These are phyloP conservation scores for Arctium minus DNA, from an alignment of 129 eudicot species.

Conservation along the genomic window DNA sequence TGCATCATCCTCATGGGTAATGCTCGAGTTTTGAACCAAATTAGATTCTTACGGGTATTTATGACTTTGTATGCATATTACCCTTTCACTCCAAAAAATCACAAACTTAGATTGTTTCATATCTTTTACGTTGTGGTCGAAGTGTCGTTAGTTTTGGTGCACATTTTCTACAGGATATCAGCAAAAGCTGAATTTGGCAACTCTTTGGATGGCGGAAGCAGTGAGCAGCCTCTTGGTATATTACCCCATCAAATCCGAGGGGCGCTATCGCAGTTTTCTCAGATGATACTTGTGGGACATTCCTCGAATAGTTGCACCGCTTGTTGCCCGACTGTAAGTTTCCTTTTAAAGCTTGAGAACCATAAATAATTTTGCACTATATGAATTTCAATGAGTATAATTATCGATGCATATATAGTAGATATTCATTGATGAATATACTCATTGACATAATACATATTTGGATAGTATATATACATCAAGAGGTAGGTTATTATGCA, in stretches of 20 bases:
- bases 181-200: slow-evolving; percentile 78
- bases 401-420: background rate
- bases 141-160: background rate
- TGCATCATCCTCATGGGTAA: slow-evolving; percentile 95
- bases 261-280: slow-evolving; percentile 79
- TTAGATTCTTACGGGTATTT: background rate
- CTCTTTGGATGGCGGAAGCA: slow-evolving; percentile 40
- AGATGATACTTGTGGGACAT: slow-evolving; percentile 91
- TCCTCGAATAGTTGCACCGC: slow-evolving; percentile 90
- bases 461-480: background rate
- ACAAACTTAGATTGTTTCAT: background rate
- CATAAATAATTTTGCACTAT: background rate
- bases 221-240: slow-evolving; percentile 89
- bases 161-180: slow-evolving; percentile 44
- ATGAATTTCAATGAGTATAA: background rate
- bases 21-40: background rate
- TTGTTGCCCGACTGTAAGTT: slow-evolving; percentile 75
- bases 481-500: no score
- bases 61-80: background rate
- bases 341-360: background rate
- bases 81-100: background rate
- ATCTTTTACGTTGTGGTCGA: background rate
- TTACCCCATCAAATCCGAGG: slow-evolving; percentile 94
- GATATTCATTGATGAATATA: background rate
- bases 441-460: background rate